Conservation (phyloP, 148 eudicot genomes). For the Vaccinium darrowii region DNA sequence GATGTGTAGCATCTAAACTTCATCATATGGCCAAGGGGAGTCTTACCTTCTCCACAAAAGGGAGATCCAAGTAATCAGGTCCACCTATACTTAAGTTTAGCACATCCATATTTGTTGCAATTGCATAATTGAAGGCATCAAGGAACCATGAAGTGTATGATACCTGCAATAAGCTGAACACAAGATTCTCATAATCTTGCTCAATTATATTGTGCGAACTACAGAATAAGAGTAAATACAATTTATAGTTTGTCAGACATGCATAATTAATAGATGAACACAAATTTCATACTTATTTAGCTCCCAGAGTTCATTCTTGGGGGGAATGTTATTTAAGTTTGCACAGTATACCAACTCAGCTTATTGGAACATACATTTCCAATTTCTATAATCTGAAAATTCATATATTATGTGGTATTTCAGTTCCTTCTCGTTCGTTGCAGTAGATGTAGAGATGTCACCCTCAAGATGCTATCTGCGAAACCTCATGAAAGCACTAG, state of each 20-base stretch:
- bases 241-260: not conserved
- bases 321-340: not conserved
- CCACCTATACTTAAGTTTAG: conserved; percentile 97
- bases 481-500: not conserved
- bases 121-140: conserved; percentile 99
- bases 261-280: conserved; percentile 5
- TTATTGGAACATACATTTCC: not conserved
- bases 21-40: not conserved
- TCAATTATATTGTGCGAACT: conserved; percentile 21
- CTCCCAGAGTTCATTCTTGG: not conserved
- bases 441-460: not conserved
- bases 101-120: conserved; percentile 96
- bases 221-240: not conserved
- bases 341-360: not conserved
- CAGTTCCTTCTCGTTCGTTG: not conserved
- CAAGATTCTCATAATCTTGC: conserved; percentile 70
- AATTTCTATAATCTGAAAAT: not conserved
- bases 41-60: conserved; percentile 95
- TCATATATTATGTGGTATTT: not conserved
- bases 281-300: conserved; percentile 1
- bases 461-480: not conserved
- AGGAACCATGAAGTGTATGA: conserved; percentile 99
- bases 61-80: conserved; percentile 97
- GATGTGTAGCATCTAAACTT: not conserved
- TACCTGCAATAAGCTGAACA: conserved; percentile 99